Percentiles rank a stretch among this genome's conserved stretches.
phyloP scores from a whole-genome alignment of 371 early-diverging fungal genomes.

The Rhizomucor pusillus region DNA sequence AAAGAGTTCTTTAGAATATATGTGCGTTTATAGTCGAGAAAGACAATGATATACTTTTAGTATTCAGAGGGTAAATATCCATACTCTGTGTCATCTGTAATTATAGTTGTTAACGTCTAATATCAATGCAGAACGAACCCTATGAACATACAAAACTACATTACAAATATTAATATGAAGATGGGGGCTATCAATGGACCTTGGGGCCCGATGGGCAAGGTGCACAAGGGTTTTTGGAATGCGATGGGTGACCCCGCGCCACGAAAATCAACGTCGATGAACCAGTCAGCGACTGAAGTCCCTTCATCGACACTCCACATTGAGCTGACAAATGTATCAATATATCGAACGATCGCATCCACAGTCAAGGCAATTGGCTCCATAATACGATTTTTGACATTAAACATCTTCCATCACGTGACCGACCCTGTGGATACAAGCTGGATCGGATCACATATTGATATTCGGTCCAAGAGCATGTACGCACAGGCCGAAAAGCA shows the following conservation, averaged over 20 bases:
- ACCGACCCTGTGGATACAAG: constrained; percentile 45
- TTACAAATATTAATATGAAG: constrained; percentile 51
- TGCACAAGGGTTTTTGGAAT: constrained; percentile 60
- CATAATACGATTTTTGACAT: constrained; percentile 24
- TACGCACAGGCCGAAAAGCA: constrained; percentile 40
- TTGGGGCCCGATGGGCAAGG: constrained; percentile 50
- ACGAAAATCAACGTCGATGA: too few species aligned
- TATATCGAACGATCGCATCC: constrained; percentile 36
- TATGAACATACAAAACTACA: constrained; percentile 58
- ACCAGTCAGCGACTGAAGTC: constrained; percentile 3
- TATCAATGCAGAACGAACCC: constrained; percentile 53
- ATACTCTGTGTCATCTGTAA: too few species aligned
- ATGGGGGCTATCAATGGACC: constrained; percentile 47
- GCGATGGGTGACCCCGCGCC: constrained; percentile 52
- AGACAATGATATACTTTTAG: constrained; percentile 55
- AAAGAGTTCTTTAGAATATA: constrained; percentile 38
- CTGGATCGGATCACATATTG: constrained; percentile 36
- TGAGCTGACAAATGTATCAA: constrained; percentile 34
- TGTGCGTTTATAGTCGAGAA: constrained; percentile 62
- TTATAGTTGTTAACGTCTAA: too few species aligned
- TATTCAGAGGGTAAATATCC: constrained; percentile 51
- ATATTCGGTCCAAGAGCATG: constrained; percentile 34
- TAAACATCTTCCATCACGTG: constrained; percentile 36
- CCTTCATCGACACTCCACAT: constrained; percentile 22
- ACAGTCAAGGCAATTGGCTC: constrained; percentile 30